These are phyloP conservation scores for Colletotrichum magnum DNA, from an alignment of 2,329 filamentous ascomycete species.

Conservation along the genomic window DNA sequence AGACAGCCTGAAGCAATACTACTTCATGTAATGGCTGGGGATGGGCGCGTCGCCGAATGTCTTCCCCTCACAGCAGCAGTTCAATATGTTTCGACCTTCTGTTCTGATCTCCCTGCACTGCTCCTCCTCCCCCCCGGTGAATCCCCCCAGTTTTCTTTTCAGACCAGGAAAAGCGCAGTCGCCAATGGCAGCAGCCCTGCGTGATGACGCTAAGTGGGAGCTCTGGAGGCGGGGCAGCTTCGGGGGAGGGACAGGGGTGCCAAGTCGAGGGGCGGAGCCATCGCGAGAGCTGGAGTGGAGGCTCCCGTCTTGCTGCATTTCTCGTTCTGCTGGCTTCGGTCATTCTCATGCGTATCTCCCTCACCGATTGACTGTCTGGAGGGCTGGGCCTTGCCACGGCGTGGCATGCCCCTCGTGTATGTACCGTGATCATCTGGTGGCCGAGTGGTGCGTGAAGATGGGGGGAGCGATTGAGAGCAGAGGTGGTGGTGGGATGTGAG, in stretches of 20 bases:
- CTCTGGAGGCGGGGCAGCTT: conserved; percentile 30
- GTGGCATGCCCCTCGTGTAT: conserved; percentile 26
- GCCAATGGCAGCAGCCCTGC: conserved; percentile 29
- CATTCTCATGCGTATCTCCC: conserved; percentile 10
- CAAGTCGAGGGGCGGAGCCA: neutral
- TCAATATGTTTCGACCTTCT: conserved; percentile 2
- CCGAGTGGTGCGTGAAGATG: conserved; percentile 27
- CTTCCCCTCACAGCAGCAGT: neutral
- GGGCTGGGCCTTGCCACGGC: neutral
- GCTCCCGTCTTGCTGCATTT: neutral
- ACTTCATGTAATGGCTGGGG: neutral
- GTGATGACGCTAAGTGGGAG: conserved; percentile 30
- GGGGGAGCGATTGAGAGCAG: neutral
- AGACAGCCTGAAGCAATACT: neutral
- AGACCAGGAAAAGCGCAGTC: conserved; percentile 19
- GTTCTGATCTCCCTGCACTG: conserved; percentile 27
- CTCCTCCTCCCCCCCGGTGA: conserved; percentile 1
- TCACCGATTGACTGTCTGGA: conserved; percentile 24
- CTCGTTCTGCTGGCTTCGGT: neutral
- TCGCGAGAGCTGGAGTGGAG: too few species aligned
- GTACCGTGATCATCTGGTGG: conserved; percentile 25
- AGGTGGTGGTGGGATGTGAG: neutral
- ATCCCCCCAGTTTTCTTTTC: conserved; percentile 6
- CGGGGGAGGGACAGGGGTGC: conserved; percentile 17
- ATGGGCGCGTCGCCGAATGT: neutral